Evolutionary conservation across 2,329 filamentous ascomycete genomes (phyloP).

Genomic region (Aspergillus ochraceoroseus): DNA sequence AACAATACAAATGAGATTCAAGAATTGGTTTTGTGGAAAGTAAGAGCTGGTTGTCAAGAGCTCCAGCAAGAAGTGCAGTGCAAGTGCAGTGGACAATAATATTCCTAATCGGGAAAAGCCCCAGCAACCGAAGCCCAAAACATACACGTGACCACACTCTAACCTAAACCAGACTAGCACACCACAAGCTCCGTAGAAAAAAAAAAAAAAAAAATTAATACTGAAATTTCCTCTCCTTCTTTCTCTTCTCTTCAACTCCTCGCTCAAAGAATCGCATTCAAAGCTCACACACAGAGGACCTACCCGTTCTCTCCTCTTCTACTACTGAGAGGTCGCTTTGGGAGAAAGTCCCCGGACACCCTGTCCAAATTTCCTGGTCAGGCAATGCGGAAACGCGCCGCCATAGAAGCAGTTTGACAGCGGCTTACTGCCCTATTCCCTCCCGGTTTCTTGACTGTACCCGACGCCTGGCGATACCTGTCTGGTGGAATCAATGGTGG

Average conservation of each 20-base stretch:
- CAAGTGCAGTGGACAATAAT: too few species aligned
- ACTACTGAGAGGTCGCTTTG: constrained; percentile 63
- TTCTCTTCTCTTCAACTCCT: constrained; percentile 61
- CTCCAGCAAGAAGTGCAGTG: too few species aligned
- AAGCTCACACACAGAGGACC: constrained; percentile 90
- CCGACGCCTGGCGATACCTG: constrained; percentile 50
- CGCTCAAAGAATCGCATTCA: constrained; percentile 99
- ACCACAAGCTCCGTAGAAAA: constrained; percentile 16
- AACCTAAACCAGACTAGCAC: constrained; percentile 21
- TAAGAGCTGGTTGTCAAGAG: too few species aligned
- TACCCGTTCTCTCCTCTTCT: constrained; percentile 39
- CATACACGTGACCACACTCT: too few species aligned
- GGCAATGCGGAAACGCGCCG: constrained; percentile 93
- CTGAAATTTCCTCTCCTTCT: constrained; percentile 22
- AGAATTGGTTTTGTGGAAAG: too few species aligned
- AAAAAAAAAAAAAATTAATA: constrained; percentile 23
- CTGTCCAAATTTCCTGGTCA: constrained; percentile 48
- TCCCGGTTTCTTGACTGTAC: constrained; percentile 44
- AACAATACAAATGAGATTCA: too few species aligned
- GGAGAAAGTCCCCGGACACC: constrained; percentile 99
- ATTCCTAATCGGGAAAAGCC: too few species aligned
- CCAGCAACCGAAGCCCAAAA: too few species aligned
- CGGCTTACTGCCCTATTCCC: constrained; percentile 66
- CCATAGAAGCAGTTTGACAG: constrained; percentile 89
- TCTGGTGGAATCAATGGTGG: constrained; percentile 37